These are phyloP conservation scores for Tulasnella sp. DNA, from an alignment of 768 basidiomycete genomes.

Conservation along the genomic window DNA sequence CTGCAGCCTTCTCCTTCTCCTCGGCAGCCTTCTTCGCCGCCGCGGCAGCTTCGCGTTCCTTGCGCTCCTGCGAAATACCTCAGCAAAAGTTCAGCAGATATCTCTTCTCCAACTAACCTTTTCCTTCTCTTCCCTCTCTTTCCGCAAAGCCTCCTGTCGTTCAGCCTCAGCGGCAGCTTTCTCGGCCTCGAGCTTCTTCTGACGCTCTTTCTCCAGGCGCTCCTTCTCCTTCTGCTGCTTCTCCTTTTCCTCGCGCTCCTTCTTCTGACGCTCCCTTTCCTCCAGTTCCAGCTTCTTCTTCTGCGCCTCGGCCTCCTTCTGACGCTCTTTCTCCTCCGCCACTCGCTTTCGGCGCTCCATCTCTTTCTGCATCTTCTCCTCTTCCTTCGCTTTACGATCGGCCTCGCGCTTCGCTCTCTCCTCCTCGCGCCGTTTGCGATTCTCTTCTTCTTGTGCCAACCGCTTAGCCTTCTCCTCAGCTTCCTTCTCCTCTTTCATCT, in stretches of 20 bases:
- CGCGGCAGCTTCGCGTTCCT: conserved; percentile 15
- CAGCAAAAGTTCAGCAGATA: background rate
- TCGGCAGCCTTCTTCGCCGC: conserved; percentile 16
- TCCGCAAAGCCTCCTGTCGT: conserved; percentile 5
- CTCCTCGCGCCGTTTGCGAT: conserved; percentile 73
- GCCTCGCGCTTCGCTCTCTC: conserved; percentile 77
- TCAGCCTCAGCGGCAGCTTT: conserved; percentile 14
- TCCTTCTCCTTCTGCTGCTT: conserved; percentile 51
- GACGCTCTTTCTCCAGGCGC: conserved; percentile 50
- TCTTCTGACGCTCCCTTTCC: conserved; percentile 25
- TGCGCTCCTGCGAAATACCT: background rate
- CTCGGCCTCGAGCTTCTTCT: conserved; percentile 26
- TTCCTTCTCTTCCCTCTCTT: conserved; percentile 16
- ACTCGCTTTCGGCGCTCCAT: conserved; percentile 46
- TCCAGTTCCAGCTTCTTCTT: conserved; percentile 43
- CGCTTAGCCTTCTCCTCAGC: conserved; percentile 66
- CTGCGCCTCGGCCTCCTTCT: conserved; percentile 54
- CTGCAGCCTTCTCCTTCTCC: conserved; percentile 16
- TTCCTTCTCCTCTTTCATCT: conserved; percentile 80
- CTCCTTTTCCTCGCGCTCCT: conserved; percentile 45
- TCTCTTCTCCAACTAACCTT: background rate
- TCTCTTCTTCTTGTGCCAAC: conserved; percentile 67
- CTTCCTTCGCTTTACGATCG: conserved; percentile 71
- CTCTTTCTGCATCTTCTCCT: conserved; percentile 44
- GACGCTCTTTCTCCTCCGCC: conserved; percentile 51